These are phyloP conservation scores for Diatrype stigma DNA, from an alignment of 2,329 filamentous ascomycete species.

Conservation along the genomic window DNA sequence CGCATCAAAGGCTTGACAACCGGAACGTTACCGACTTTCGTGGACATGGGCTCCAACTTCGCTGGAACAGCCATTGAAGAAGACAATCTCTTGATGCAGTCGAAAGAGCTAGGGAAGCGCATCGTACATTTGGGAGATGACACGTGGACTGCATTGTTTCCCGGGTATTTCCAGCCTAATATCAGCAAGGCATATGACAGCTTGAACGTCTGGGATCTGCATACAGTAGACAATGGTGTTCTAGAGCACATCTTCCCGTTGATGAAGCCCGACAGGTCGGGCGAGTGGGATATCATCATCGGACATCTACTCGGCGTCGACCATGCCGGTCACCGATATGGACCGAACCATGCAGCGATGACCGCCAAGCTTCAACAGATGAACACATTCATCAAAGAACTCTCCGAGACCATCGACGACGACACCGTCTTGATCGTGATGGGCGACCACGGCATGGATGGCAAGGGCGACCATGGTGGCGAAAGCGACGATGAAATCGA, in stretches of 20 bases:
- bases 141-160: slow-evolving; percentile 92
- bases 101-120: slow-evolving; percentile 61
- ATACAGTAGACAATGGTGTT: slow-evolving; percentile 95
- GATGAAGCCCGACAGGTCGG: slow-evolving; percentile 58
- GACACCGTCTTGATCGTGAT: slow-evolving; percentile 88
- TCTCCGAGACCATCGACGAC: slow-evolving; percentile 72
- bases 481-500: slow-evolving; percentile 96
- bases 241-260: slow-evolving; percentile 86
- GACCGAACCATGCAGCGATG: slow-evolving; percentile 91
- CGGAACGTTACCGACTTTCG: slow-evolving; percentile 88
- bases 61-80: slow-evolving; percentile 93
- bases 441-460: slow-evolving; percentile 99
- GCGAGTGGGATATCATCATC: slow-evolving; percentile 89
- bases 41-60: slow-evolving; percentile 92
- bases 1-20: slow-evolving; percentile 91
- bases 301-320: slow-evolving; percentile 94
- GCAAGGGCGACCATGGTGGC: slow-evolving; percentile 95
- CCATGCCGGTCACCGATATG: slow-evolving; percentile 94
- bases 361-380: slow-evolving; percentile 86
- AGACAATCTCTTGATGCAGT: slow-evolving; percentile 70
- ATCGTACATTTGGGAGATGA: slow-evolving; percentile 96
- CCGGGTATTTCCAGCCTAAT: slow-evolving; percentile 84
- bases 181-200: slow-evolving; percentile 90
- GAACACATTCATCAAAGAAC: slow-evolving; percentile 70
- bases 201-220: slow-evolving; percentile 96